These are phyloP conservation scores for Alternaria atra DNA, from an alignment of 2,329 filamentous ascomycete genomes.

Conservation along the genomic window DNA sequence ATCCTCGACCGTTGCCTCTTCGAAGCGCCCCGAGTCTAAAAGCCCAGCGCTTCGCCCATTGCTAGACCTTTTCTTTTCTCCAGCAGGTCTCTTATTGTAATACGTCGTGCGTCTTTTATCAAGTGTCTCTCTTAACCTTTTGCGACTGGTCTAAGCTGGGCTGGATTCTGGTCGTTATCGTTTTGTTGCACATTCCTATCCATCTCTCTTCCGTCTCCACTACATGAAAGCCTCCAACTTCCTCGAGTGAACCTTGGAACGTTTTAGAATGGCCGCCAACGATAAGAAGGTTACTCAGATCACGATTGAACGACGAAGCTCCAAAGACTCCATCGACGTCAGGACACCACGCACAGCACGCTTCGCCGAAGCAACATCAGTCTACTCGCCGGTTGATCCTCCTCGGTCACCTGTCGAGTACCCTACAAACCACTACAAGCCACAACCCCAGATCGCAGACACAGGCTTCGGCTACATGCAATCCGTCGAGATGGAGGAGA, in stretches of 20 bases:
- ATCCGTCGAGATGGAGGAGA: slow-evolving; percentile 64
- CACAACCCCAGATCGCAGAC: slow-evolving; percentile 79
- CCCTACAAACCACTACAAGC: slow-evolving; percentile 64
- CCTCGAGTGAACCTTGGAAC: slow-evolving; percentile 41
- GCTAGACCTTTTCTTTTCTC: slow-evolving; percentile 46
- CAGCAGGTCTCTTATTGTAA: slow-evolving; percentile 55
- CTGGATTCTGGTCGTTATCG: slow-evolving; percentile 48
- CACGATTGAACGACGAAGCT: slow-evolving; percentile 53
- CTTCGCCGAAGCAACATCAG: slow-evolving; percentile 81
- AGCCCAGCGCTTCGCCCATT: slow-evolving; percentile 51
- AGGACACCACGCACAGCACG: slow-evolving; percentile 78
- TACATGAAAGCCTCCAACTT: slow-evolving; percentile 48
- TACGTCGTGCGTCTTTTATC: slow-evolving; percentile 47
- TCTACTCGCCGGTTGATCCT: slow-evolving; percentile 77
- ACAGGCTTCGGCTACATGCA: slow-evolving; percentile 91
- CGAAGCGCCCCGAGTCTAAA: slow-evolving; percentile 53
- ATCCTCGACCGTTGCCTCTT: slow-evolving; percentile 34
- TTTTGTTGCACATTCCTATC: slow-evolving; percentile 40
- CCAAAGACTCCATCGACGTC: slow-evolving; percentile 55
- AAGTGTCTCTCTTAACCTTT: slow-evolving; percentile 35
- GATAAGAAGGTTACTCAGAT: slow-evolving; percentile 55
- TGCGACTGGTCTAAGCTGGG: slow-evolving; percentile 50
- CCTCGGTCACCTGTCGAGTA: slow-evolving; percentile 59
- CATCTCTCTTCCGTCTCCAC: slow-evolving; percentile 20
- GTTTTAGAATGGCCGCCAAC: slow-evolving; percentile 58